Percentiles rank a stretch among this genome's conserved stretches.
These are phyloP conservation scores for Ceratobasidium sp. DNA, from an alignment of 1,284 basidiomycete genomes.

Conservation along the genomic window DNA sequence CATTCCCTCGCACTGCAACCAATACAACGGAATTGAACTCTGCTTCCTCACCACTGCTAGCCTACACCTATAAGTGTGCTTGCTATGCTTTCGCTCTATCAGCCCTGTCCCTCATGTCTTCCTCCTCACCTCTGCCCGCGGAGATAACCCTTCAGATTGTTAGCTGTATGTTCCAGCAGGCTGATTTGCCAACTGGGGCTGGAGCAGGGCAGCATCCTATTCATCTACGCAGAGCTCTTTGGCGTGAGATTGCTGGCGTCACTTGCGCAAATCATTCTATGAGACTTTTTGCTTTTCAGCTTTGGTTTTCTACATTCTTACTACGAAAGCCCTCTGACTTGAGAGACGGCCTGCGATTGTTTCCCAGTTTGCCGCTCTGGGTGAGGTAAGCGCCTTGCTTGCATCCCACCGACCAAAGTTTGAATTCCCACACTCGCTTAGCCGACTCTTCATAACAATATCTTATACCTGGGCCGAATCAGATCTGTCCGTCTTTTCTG, in stretches of 20 bases:
- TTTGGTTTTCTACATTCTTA: conserved; percentile 32
- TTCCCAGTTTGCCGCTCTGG: conserved; percentile 37
- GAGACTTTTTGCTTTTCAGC: conserved; percentile 28
- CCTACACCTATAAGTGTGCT: conserved; percentile 43
- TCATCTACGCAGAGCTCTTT: conserved; percentile 26
- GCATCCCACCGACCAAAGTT: background rate
- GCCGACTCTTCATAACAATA: conserved; percentile 32
- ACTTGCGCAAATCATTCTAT: conserved; percentile 26
- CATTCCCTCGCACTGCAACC: background rate
- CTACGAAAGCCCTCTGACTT: conserved; percentile 43
- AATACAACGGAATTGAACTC: conserved; percentile 23
- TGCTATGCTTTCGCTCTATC: conserved; percentile 18
- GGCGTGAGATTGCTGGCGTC: conserved; percentile 29
- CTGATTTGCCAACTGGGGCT: conserved; percentile 8
- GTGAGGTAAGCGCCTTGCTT: conserved; percentile 37
- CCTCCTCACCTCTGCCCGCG: conserved; percentile 27
- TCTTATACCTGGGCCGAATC: conserved; percentile 34
- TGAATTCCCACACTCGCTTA: conserved; percentile 26
- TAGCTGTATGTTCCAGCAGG: conserved; percentile 29
- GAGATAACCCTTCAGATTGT: conserved; percentile 45
- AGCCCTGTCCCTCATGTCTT: conserved; percentile 33
- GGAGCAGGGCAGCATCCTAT: conserved; percentile 2
- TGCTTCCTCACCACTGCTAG: conserved; percentile 28
- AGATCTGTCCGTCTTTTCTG: conserved; percentile 34
- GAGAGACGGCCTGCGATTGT: conserved; percentile 30